Evolutionary conservation across 2,329 filamentous ascomycete genomes (phyloP), one percentile per base, ranked within the genome.

Genomic region (Fusarium secorum): DNA sequence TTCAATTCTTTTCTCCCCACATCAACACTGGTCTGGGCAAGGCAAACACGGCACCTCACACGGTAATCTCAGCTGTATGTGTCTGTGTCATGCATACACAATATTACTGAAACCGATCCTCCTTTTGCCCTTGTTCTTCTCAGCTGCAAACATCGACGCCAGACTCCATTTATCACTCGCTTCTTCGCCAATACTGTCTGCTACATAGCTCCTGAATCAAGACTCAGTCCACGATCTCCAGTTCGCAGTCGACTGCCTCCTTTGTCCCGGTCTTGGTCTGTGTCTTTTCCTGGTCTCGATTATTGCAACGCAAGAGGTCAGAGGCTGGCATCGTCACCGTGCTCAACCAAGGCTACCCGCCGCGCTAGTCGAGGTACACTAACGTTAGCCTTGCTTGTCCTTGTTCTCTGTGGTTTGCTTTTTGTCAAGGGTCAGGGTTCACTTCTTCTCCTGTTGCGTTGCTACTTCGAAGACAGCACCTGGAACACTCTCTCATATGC

Each of bases 371-470:
- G 64, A 69, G 62, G 63, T 51, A 64, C 72, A 55, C 66, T 67
- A 73, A 60, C 67, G n/a, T 70, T 57, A 61, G 61, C 73, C 66
- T 62, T 68, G 66, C 51, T 57, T 60, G 73, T 52, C 64, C 71
- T 73, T 70, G 73, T 53, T 60, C 68, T 58, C 48, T 58, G 63
- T 58, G 56, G 65, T 74, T 75, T 76, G 68, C 73, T 75, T 75
- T 76, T 76, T 71, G 53, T 64, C 60, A 75, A 74, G 68, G 72
- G 70, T 68, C 68, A 64, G 58, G 73, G 69, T 75, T 75, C 73
- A 76, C 71, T 74, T 74, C 45, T 68, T 65, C 72, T 70, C 72
- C 64, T 66, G 71, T 59, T 59, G 60, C 64, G 54, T 75, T 72
- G 68, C 70, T 73, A 66, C 64, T 71, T 66, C 45, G 56, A 39